Evolutionary conservation across 2,329 filamentous ascomycete species (phyloP), one percentile per base, ranked within the genome.

Genomic region (Fusarium succisae): DNA sequence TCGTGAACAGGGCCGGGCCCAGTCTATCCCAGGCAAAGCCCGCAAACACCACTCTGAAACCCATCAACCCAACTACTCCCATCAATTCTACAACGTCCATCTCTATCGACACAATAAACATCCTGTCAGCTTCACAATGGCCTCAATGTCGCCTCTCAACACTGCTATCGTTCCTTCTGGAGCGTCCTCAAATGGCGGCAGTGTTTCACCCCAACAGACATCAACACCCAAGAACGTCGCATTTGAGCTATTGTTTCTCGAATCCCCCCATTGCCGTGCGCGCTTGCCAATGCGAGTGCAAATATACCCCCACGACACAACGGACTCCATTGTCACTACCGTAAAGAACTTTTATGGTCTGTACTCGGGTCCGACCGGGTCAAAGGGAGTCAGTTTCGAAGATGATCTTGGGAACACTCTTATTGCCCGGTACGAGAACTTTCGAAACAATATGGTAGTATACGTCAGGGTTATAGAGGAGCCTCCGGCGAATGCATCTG

Each of bases 271-370:
- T 80, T 90, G 90, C 77, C 90, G 91, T 77, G 93, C 92, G 84
- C 91, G 93, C 80, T 87, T 95, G 76, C 93, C 93, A n/a, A 92
- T 96, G 90, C 88, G 93, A 79, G 93, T 96, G 61, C 93, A 97
- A 80, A 98, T 99, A 77, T 98, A 93, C 80, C 94, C 94, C 53
- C 95, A 98, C 83, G 96, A 99, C 86, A 95, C 94, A 59, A 98
- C 96, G 28, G 96, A 98, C 81, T 98, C 95, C 41, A 99, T 99
- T 84, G 94, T 98, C 74, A 96, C 95, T 20, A 98, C 96, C 3
- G 96, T 98, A 80, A 98, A 98, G 89, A 98, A 98, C 87, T 98
- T 98, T 86, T 98, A 98, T 81, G 96, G 96, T 70, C 89, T 99
- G 76, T 98, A 98, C 82, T 94, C 96, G 75, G 91, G 90, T 71